Evolutionary conservation across 768 basidiomycete species (phyloP).

Genomic region (Boletus edulis): DNA sequence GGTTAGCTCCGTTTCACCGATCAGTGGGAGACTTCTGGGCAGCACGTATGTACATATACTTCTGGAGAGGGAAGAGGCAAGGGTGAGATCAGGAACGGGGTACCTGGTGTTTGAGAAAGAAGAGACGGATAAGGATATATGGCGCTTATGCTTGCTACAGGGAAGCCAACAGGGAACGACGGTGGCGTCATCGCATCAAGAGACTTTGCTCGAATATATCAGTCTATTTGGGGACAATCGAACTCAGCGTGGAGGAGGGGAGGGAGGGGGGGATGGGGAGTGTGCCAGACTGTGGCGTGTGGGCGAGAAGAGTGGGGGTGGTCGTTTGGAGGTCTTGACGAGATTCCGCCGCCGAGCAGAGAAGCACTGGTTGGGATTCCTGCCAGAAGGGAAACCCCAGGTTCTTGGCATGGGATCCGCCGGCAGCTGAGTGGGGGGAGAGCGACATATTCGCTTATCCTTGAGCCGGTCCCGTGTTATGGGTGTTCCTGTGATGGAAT

Average conservation of each 20-base stretch:
- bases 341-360: conserved; percentile 10
- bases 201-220: not conserved
- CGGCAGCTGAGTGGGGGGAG: conserved; percentile 10
- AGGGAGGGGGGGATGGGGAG: not conserved
- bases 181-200: not conserved
- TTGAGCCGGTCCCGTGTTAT: conserved; percentile 27
- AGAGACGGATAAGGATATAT: conserved; percentile 17
- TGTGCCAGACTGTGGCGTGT: not conserved
- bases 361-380: not conserved
- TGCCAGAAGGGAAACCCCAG: conserved; percentile 5
- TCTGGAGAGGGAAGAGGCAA: not conserved
- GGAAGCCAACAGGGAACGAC: conserved; percentile 3
- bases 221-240: no score
- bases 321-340: not conserved
- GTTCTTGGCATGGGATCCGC: conserved; percentile 6
- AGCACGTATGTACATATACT: no score
- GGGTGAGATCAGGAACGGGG: conserved; percentile 19
- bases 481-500: no score
- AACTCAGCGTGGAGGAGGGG: not conserved
- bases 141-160: conserved; percentile 8
- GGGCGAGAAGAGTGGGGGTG: not conserved
- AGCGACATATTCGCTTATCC: conserved; percentile 14
- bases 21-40: not conserved
- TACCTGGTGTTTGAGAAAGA: conserved; percentile 1
- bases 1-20: conserved; percentile 24